Base-by-base conservation (phyloP, 2,329 filamentous ascomycete species). In the Nemania abortiva region DNA sequence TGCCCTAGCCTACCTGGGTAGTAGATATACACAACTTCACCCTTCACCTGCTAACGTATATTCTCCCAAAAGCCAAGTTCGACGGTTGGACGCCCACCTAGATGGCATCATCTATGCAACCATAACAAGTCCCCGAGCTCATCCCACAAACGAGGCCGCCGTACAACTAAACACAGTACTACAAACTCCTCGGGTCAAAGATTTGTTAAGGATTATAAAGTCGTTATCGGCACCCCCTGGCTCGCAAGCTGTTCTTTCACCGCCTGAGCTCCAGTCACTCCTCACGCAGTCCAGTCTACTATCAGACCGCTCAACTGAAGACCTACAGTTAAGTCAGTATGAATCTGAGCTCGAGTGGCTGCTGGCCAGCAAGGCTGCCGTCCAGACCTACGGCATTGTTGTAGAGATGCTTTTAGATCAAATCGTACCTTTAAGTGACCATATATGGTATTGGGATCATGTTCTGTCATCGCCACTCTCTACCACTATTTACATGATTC, bases 371-470 rank as follows among this genome's bases (percentile, higher is more conserved):
- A 99, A 98, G 80, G 95, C 95, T 4, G 93, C 95, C 0, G 89
- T 95, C n/a, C 95, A 98, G 77, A 90, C 92, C 0, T 97, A 97
- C 76, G 95, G 95, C 3, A 83, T 93, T 57, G 87, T 97, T 49
- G 84, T 98, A 73, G 90, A 90, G 74, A 90, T 88, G 0, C 86
- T 98, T 3, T 82, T 98, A 11, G 91, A 95, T 64, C 92, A 96
- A 75, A 97, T 94, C 11, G 90, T 95, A 11, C 91, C 91, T 0
- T 81, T 99, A 20, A 92, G 90, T 74, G 91, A 97, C 72, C 94
- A 97, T 74, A 91, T 97, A 27, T 95, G 92, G 89, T 98, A 98
- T 79, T 99, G 96, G 96, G 93, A 97, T 77, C 92, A 96, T 73
- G 88, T 98, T 1, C 82, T 97, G 34, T 88, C 89, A 10, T 97